Base-by-base conservation (phyloP, 2,329 filamentous ascomycete genomes). In the Diaporthe sp. region DNA sequence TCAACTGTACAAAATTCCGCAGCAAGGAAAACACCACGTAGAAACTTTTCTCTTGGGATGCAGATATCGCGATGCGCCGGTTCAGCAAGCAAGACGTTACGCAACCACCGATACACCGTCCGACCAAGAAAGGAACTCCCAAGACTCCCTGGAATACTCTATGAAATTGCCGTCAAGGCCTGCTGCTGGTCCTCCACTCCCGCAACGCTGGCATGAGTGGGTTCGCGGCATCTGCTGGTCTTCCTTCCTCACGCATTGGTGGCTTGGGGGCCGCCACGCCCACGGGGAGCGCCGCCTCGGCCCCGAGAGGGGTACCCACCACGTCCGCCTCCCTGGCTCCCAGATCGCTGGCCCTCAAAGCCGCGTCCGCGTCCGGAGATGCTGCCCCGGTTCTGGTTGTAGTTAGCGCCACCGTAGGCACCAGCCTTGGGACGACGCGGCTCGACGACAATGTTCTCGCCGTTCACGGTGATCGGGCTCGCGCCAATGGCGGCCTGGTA, bases 401-500 rank as follows among this genome's bases (percentile, higher is more conserved):
- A 92, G 85, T 92, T 93, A 82, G 91, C 91, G 75, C 94, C 92
- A 72, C 92, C 94, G 79, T 92, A 94, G 73, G 92, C 91, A 78
- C 88, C 90, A 61, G 92, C 87, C 85, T 95, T 95, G 80, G 94
- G 91, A 79, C 95, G 95, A 78, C 97, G 95, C 83, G 96, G 94
- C 86, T 98, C 97, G 74, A 99, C 94, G 77, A 91, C 89, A 80
- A 99, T 93, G 81, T 91, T 92, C 85, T 98, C 94, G 79, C 92
- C 94, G 80, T 94, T 94, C 78, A 99, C 91, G 60, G 90, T 90
- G 86, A 98, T 95, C 49, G 96, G 96, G 87, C 97, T 98, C 80
- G 93, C 94, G 77, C 91, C 91, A 51, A 95, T 89, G 58, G 97
- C 97, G 77, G 94, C 93, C 84, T 95, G 91, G 86, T 98, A 98